These are phyloP conservation scores for Collybiopsis luxurians DNA, from an alignment of 768 basidiomycete genomes.

Conservation along the genomic window DNA sequence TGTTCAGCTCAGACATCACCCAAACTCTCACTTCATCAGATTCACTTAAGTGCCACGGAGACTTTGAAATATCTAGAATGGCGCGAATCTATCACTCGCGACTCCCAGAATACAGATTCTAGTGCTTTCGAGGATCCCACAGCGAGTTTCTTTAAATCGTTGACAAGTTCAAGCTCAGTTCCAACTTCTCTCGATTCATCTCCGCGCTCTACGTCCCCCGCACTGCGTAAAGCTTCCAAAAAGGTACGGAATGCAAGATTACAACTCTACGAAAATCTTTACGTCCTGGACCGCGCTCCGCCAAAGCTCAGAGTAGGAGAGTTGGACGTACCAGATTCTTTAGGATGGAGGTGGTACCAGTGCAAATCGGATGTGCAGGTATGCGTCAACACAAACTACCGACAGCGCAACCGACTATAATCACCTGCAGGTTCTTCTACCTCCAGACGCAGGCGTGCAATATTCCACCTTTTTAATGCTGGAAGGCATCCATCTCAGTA, in stretches of 20 bases:
- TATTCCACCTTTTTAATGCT: neutral
- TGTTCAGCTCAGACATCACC: neutral
- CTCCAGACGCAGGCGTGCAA: constrained; percentile 2
- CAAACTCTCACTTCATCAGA: neutral
- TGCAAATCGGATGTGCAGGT: constrained; percentile 3
- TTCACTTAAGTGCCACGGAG: constrained; percentile 1
- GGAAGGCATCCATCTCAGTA: neutral
- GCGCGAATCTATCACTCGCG: neutral
- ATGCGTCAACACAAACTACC: neutral
- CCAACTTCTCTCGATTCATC: neutral
- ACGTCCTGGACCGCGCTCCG: constrained; percentile 2
- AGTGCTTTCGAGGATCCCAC: neutral
- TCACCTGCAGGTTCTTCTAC: neutral
- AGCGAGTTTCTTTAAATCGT: neutral
- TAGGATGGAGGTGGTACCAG: constrained; percentile 7
- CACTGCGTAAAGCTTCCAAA: neutral
- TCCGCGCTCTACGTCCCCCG: neutral
- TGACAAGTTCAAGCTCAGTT: neutral
- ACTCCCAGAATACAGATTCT: neutral
- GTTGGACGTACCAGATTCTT: neutral
- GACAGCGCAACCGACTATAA: neutral
- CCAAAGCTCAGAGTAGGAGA: neutral
- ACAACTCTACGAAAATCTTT: neutral
- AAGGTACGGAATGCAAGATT: neutral
- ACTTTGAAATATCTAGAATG: constrained; percentile 4